A percentile compares a stretch with the other conserved stretches of the same genome.
phyloP scores from a whole-genome alignment of 2,329 filamentous ascomycete species.

The Verticillium dahliae region DNA sequence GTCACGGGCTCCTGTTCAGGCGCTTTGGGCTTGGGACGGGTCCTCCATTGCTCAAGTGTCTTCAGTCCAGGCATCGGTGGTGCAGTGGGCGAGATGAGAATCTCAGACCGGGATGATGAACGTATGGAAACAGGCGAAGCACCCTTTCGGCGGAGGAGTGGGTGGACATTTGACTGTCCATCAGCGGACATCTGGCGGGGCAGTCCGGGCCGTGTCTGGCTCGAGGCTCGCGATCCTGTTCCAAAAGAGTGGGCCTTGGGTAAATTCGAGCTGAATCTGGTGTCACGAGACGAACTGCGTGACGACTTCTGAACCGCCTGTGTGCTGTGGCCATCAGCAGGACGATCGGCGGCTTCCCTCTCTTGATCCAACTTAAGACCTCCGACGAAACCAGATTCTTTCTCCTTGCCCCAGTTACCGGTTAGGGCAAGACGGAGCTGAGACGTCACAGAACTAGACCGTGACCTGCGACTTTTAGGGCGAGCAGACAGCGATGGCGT shows the following conservation, averaged over 20 bases:
- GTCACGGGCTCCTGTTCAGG: neutral
- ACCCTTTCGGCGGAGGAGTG: neutral
- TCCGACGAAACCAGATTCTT: constrained; percentile 30
- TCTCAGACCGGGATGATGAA: constrained; percentile 18
- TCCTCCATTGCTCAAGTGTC: constrained; percentile 24
- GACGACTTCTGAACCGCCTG: neutral
- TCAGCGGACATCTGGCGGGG: neutral
- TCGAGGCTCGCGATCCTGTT: constrained; percentile 2
- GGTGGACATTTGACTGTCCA: neutral
- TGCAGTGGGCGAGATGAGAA: constrained; percentile 18
- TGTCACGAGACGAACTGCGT: neutral
- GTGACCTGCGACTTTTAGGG: constrained; percentile 5
- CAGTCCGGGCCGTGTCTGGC: neutral
- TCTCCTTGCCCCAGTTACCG: constrained; percentile 6
- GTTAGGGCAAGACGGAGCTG: constrained; percentile 3
- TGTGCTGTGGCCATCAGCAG: neutral
- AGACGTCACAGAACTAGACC: constrained; percentile 11
- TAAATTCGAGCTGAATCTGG: neutral
- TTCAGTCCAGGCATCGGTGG: constrained; percentile 21
- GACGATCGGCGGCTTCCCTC: constrained; percentile 19
- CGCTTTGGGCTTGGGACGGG: neutral
- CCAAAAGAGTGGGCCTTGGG: constrained; percentile 8
- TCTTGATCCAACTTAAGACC: constrained; percentile 33
- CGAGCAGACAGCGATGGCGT: constrained; percentile 1
- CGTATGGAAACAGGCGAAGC: constrained; percentile 27